Evolutionary conservation across 768 basidiomycete genomes (phyloP).

Genomic region (Cystobasidium ongulense): DNA sequence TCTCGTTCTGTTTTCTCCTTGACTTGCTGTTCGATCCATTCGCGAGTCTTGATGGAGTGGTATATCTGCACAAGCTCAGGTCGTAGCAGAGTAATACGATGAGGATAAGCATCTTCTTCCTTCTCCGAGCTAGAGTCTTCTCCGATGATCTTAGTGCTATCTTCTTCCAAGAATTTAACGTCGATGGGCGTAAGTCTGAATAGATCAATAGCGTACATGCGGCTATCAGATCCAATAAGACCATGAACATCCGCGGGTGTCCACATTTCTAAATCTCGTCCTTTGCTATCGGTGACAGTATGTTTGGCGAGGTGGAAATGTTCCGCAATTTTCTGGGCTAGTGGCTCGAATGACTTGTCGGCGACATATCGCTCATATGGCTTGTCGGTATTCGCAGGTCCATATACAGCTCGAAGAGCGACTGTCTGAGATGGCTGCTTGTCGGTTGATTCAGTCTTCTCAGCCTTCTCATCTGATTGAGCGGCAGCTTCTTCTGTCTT

Average conservation of each 20-base stretch:
- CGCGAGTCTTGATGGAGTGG: slow-evolving; percentile 47
- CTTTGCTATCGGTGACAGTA: slow-evolving; percentile 45
- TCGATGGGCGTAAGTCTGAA: slow-evolving; percentile 48
- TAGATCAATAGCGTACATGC: slow-evolving; percentile 49
- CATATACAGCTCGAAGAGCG: slow-evolving; percentile 49
- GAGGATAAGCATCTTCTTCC: slow-evolving; percentile 45
- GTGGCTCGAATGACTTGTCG: slow-evolving; percentile 44
- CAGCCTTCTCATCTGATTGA: slow-evolving; percentile 18
- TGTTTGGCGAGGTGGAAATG: slow-evolving; percentile 46
- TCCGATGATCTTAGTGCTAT: slow-evolving; percentile 38
- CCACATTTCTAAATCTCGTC: slow-evolving; percentile 44
- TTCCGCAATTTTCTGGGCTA: slow-evolving; percentile 47
- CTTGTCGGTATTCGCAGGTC: slow-evolving; percentile 46
- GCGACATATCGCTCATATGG: slow-evolving; percentile 37
- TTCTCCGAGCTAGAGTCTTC: slow-evolving; percentile 1
- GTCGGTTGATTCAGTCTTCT: slow-evolving; percentile 35
- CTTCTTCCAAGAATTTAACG: slow-evolving; percentile 49
- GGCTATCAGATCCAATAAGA: slow-evolving; percentile 48
- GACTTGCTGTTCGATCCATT: slow-evolving; percentile 44
- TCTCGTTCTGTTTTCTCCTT: slow-evolving; percentile 34
- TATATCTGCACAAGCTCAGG: slow-evolving; percentile 48
- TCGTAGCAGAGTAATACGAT: slow-evolving; percentile 48
- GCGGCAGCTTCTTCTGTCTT: slow-evolving; percentile 24
- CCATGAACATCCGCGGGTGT: slow-evolving; percentile 49
- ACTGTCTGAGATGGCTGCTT: slow-evolving; percentile 36